Conservation (phyloP, 495 filamentous ascomycete species). For the Penicillium manginii region DNA sequence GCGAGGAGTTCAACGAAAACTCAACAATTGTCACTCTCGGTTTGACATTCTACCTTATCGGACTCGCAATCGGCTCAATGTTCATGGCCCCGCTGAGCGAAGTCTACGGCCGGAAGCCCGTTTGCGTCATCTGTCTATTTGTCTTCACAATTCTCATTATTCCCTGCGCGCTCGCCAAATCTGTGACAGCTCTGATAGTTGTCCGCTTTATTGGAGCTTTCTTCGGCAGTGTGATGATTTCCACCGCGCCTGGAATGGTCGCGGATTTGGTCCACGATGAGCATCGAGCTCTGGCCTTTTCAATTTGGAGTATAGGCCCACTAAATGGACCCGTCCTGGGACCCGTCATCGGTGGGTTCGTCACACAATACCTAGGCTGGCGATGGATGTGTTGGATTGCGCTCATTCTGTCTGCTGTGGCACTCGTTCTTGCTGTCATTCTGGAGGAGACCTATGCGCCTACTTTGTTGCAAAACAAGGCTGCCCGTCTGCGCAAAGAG, state of each 20-base stretch:
- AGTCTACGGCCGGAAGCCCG: slow-evolving; percentile 74
- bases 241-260: slow-evolving; percentile 81
- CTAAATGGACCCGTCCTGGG: slow-evolving; percentile 68
- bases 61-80: slow-evolving; percentile 73
- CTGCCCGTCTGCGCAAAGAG: slow-evolving; percentile 69
- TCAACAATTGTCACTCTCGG: slow-evolving; percentile 70
- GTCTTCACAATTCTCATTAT: slow-evolving; percentile 70
- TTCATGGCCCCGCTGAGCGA: slow-evolving; percentile 78
- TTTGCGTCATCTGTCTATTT: slow-evolving; percentile 67
- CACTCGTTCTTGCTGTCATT: slow-evolving; percentile 52
- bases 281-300: slow-evolving; percentile 71
- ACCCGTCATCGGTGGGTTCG: slow-evolving; percentile 75
- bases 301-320: slow-evolving; percentile 76
- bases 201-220: slow-evolving; percentile 77
- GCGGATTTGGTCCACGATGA: slow-evolving; percentile 76
- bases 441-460: slow-evolving; percentile 82
- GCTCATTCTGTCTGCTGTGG: slow-evolving; percentile 66
- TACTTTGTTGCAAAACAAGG: slow-evolving; percentile 68
- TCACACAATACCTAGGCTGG: slow-evolving; percentile 76
- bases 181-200: slow-evolving; percentile 65
- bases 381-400: slow-evolving; percentile 83
- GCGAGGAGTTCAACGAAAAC: slow-evolving; percentile 64
- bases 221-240: slow-evolving; percentile 77
- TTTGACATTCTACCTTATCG: slow-evolving; percentile 70
- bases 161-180: slow-evolving; percentile 70